These are phyloP conservation scores for Mycena sp. DNA, from an alignment of 1,284 basidiomycete genomes.

Conservation along the genomic window DNA sequence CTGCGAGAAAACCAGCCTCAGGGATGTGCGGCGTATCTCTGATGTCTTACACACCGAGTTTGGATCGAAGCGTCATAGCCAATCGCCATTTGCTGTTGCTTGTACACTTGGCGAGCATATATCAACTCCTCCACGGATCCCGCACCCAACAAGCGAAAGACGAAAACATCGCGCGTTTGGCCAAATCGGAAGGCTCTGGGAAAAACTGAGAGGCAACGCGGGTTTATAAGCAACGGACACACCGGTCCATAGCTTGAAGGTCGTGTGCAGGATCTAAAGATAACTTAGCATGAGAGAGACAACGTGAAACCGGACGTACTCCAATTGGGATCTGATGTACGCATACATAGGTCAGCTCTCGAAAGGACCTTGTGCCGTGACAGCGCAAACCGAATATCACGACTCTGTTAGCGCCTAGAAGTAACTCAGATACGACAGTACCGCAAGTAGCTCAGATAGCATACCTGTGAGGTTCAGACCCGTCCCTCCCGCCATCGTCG, in stretches of 20 bases:
- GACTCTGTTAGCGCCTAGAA: slow-evolving; percentile 80
- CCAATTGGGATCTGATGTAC: slow-evolving; percentile 82
- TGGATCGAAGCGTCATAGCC: slow-evolving; percentile 85
- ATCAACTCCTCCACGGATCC: slow-evolving; percentile 90
- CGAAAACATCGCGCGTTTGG: slow-evolving; percentile 86
- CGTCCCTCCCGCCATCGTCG: slow-evolving; percentile 81
- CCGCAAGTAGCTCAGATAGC: background rate
- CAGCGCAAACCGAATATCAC: slow-evolving; percentile 76
- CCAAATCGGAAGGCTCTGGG: slow-evolving; percentile 84
- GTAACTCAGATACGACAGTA: background rate
- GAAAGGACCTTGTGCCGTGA: background rate
- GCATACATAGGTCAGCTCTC: background rate
- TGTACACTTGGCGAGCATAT: slow-evolving; percentile 88
- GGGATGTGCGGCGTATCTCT: slow-evolving; percentile 37
- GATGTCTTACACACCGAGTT: slow-evolving; percentile 74
- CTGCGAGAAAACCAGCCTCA: slow-evolving; percentile 44
- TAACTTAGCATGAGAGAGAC: slow-evolving; percentile 1
- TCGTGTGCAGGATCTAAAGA: slow-evolving; percentile 83
- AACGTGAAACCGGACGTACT: slow-evolving; percentile 56
- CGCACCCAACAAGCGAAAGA: slow-evolving; percentile 85
- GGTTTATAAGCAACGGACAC: slow-evolving; percentile 5
- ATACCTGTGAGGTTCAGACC: slow-evolving; percentile 75
- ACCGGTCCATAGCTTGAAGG: slow-evolving; percentile 87
- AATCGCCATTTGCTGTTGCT: slow-evolving; percentile 90
- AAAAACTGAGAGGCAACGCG: background rate